These are phyloP conservation scores for Chrysochromulina parva DNA, from an alignment of 78 protist species.

Conservation along the genomic window DNA sequence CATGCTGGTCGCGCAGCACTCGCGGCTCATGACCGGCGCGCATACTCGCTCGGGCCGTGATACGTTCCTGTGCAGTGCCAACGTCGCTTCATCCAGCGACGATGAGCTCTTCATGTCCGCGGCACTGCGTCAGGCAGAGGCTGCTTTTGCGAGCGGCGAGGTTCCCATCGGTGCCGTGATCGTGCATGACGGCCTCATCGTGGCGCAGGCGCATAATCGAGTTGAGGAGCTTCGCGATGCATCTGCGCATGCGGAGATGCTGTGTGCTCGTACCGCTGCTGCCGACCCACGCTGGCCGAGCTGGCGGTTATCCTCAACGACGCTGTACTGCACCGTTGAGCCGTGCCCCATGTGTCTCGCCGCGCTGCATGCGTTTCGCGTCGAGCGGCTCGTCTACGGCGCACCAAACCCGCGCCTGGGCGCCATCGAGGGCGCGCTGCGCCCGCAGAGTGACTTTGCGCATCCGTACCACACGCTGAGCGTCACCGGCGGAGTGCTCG, in stretches of 20 bases:
- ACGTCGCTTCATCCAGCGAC: not conserved
- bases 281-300: not conserved
- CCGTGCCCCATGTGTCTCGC: slow-evolving; percentile 22
- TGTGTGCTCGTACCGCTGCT: not conserved
- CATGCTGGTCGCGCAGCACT: too few relatives aligned
- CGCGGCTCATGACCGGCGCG: too few relatives aligned
- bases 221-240: not conserved
- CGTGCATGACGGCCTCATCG: not conserved
- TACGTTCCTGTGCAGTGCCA: too few relatives aligned
- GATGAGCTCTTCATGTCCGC: not conserved
- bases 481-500: not conserved
- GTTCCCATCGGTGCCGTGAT: slow-evolving; percentile 12
- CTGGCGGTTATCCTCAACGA: not conserved
- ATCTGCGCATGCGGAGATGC: slow-evolving; percentile 30
- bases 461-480: not conserved
- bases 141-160: not conserved
- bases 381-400: slow-evolving; percentile 10
- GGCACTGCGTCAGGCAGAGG: not conserved
- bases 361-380: not conserved
- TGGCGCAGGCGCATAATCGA: not conserved
- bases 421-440: not conserved
- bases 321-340: slow-evolving; percentile 7
- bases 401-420: not conserved
- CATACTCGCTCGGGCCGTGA: too few relatives aligned
- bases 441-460: not conserved